Evolutionary conservation across 768 basidiomycete genomes (phyloP), one percentile per base, ranked within the genome.

Genomic region (Porphyrellus cyaneotinctus): DNA sequence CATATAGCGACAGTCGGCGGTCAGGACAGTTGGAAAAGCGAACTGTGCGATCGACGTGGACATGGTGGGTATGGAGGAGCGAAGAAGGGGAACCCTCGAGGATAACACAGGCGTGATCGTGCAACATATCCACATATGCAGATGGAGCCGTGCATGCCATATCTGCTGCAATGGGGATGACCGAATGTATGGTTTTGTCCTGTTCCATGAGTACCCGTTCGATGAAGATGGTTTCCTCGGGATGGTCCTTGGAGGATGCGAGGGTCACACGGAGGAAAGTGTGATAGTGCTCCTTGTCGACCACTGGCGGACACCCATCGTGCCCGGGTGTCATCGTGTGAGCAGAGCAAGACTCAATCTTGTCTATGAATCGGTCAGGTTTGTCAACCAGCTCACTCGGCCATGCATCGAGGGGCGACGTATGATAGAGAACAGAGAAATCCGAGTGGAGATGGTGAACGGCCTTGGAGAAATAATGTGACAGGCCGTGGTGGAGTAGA

Each of bases 61-160:
- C n/a, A 30, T 53, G 51, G 12, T 58, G 38, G 15, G 22, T 30
- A 3, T 53, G 56, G 12, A 49, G 22, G 22, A 58, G 32, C 3
- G 51, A 45, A 2, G 42, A 36, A 5, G 56, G 58, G 2, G 39
- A 28, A 1, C 47, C 56, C 14, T 53, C 43, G 7, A 53, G 41
- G 35, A 58, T 42, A 24, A 58, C n/a, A 5, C 56, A 58, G 2
- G 57, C 57, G 13, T 58, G 56, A n/a, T 58, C 57, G 35, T 58
- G 39, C 13, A 58, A 14, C 1, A 24, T 17, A n/a, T 51, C 54
- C 14, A 31, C 36, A 8, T 1, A 6, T 3, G 37, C 18, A 3
- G 42, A n/a, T 2, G 18, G 42, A 2, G 13, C 11, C 11, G 31
- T 6, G 8, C 26, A 3, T 4, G 28, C 18, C 2, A 1, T 22